These are phyloP conservation scores for Guadua angustifolia DNA, from an alignment of 176 grass and related monocot genomes.

Conservation along the genomic window DNA sequence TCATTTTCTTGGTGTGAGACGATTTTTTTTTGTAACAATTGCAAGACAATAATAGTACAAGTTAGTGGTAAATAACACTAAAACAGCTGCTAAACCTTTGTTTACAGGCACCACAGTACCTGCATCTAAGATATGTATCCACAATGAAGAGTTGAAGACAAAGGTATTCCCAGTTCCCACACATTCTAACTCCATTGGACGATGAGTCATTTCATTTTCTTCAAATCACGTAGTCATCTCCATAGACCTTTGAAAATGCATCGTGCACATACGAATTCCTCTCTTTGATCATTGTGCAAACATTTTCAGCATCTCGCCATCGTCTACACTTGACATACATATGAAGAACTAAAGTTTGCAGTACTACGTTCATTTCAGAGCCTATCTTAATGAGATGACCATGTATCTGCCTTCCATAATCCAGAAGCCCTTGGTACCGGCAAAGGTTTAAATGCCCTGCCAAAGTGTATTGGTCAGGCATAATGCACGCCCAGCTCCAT, in stretches of 20 bases:
- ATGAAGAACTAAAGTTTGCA: slow-evolving; percentile 60
- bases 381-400: slow-evolving; percentile 51
- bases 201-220: background rate
- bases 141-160: background rate
- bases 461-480: slow-evolving; percentile 50
- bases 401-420: slow-evolving; percentile 55
- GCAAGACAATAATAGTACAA: slow-evolving; percentile 12
- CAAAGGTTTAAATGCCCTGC: slow-evolving; percentile 57
- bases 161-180: background rate
- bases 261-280: slow-evolving; percentile 50
- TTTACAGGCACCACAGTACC: slow-evolving; percentile 13
- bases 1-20: background rate
- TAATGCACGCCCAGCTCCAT: slow-evolving; percentile 43
- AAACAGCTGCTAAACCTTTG: background rate
- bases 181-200: slow-evolving; percentile 18
- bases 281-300: slow-evolving; percentile 56
- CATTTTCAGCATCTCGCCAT: slow-evolving; percentile 47
- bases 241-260: slow-evolving; percentile 56
- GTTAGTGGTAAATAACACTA: slow-evolving; percentile 18
- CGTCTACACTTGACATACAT: slow-evolving; percentile 60
- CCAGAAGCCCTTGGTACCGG: slow-evolving; percentile 41
- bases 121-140: slow-evolving; percentile 37
- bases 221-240: slow-evolving; percentile 60
- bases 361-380: slow-evolving; percentile 53
- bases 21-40: slow-evolving; percentile 9